Percentiles rank a stretch among this genome's conserved stretches.
Conservation (phyloP, 257 asterid species). For the Schizonepeta tenuifolia region DNA sequence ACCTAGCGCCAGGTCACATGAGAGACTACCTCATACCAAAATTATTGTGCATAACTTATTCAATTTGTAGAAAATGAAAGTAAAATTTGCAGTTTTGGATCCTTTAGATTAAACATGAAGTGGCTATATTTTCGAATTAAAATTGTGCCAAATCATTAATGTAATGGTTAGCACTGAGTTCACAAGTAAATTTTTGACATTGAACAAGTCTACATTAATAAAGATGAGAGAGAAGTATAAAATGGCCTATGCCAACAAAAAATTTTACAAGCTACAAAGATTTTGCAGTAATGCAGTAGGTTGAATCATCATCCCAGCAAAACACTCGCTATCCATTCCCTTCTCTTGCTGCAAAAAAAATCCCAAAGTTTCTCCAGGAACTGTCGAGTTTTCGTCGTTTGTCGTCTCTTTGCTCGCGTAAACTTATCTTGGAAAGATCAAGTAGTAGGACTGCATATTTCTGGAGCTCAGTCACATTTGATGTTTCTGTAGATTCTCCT, state of each 20-base stretch:
- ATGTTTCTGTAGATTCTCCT: slow-evolving; percentile 96
- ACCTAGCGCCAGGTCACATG: no score
- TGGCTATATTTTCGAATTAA: not conserved
- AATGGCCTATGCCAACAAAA: slow-evolving; percentile 38
- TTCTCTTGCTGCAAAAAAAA: slow-evolving; percentile 27
- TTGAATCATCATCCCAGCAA: slow-evolving; percentile 17
- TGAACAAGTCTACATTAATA: slow-evolving; percentile 25
- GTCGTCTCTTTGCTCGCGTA: slow-evolving; percentile 6
- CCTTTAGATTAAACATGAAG: no score
- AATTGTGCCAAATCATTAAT: not conserved
- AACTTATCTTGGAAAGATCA: slow-evolving; percentile 16
- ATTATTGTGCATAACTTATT: no score
- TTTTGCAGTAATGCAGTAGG: slow-evolving; percentile 29
- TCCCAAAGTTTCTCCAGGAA: not conserved
- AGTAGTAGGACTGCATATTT: slow-evolving; percentile 7
- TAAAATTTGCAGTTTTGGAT: no score
- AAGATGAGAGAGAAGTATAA: slow-evolving; percentile 3
- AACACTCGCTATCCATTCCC: slow-evolving; percentile 13
- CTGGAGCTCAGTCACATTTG: slow-evolving; percentile 68
- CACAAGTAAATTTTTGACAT: not conserved
- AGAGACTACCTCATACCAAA: no score
- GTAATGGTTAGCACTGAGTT: not conserved
- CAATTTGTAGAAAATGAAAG: no score
- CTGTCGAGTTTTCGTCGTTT: slow-evolving; percentile 26
- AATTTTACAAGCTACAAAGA: slow-evolving; percentile 47